phyloP scores from a whole-genome alignment of 1,284 basidiomycete species.

The Wallemia ichthyophaga region DNA sequence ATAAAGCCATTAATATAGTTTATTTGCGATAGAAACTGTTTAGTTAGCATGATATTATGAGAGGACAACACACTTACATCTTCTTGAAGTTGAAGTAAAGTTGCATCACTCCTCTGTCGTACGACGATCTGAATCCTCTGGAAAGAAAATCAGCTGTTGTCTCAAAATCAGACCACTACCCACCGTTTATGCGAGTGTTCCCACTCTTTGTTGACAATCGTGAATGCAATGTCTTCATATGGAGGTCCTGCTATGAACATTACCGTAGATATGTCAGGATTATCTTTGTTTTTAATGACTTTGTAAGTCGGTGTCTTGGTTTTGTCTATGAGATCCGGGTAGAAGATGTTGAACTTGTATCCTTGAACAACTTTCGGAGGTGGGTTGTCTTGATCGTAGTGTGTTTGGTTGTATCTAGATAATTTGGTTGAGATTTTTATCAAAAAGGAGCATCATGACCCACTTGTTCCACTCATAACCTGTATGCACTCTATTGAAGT shows the following conservation, averaged over 20 bases:
- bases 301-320: constrained; percentile 82
- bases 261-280: constrained; percentile 75
- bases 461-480: constrained; percentile 99
- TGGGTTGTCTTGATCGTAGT: constrained; percentile 90
- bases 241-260: constrained; percentile 91
- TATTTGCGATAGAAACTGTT: constrained; percentile 6
- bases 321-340: constrained; percentile 90
- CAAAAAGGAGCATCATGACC: not conserved
- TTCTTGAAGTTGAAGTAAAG: constrained; percentile 13
- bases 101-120: constrained; percentile 25
- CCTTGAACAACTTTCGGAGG: constrained; percentile 94
- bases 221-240: constrained; percentile 95
- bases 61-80: not conserved
- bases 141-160: not conserved
- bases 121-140: constrained; percentile 23
- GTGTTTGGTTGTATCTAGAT: constrained; percentile 58
- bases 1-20: not conserved
- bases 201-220: constrained; percentile 93
- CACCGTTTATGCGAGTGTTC: constrained; percentile 87
- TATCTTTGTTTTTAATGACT: constrained; percentile 64
- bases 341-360: constrained; percentile 94
- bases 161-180: constrained; percentile 6
- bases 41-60: not conserved
- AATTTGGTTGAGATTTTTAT: too few relatives aligned
- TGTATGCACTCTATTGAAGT: constrained; percentile 98